phyloP scores from a whole-genome alignment of 1,284 basidiomycete species.

The Marasmius tenuissimus region DNA sequence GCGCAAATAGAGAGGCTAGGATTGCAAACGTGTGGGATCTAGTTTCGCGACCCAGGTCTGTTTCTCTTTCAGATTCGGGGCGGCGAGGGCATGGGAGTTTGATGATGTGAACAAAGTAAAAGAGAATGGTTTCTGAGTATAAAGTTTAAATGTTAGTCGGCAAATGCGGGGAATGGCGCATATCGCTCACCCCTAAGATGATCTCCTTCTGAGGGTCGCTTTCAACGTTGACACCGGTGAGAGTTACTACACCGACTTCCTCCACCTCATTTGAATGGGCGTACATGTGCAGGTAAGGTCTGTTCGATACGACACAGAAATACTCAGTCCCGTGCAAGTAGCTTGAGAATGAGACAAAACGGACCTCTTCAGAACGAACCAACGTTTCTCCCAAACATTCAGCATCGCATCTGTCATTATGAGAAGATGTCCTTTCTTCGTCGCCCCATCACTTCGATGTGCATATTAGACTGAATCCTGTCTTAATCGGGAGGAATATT shows the following conservation, averaged over 20 bases:
- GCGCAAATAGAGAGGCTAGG: constrained; percentile 28
- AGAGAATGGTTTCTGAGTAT: constrained; percentile 69
- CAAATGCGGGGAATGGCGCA: constrained; percentile 3
- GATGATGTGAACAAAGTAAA: constrained; percentile 89
- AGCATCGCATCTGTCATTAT: constrained; percentile 79
- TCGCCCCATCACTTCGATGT: constrained; percentile 66
- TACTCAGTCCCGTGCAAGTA: background rate
- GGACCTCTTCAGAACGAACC: constrained; percentile 89
- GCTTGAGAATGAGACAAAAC: constrained; percentile 14
- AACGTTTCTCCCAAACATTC: constrained; percentile 80
- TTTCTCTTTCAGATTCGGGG: constrained; percentile 77
- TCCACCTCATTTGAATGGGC: constrained; percentile 78
- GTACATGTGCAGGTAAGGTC: constrained; percentile 91
- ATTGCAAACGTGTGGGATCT: constrained; percentile 68
- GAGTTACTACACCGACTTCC: constrained; percentile 83
- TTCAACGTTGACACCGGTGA: constrained; percentile 84
- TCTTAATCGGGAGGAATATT: constrained; percentile 4
- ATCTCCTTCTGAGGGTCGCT: constrained; percentile 84
- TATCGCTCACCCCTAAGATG: constrained; percentile 74
- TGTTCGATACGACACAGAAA: constrained; percentile 28
- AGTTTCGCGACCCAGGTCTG: constrained; percentile 81
- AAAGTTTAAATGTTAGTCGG: constrained; percentile 2
- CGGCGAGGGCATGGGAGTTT: constrained; percentile 87
- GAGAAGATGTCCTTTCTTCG: constrained; percentile 82
- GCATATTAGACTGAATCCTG: constrained; percentile 3